These are phyloP conservation scores for Mariannaea sp. DNA, from an alignment of 2,329 filamentous ascomycete genomes.

Conservation along the genomic window DNA sequence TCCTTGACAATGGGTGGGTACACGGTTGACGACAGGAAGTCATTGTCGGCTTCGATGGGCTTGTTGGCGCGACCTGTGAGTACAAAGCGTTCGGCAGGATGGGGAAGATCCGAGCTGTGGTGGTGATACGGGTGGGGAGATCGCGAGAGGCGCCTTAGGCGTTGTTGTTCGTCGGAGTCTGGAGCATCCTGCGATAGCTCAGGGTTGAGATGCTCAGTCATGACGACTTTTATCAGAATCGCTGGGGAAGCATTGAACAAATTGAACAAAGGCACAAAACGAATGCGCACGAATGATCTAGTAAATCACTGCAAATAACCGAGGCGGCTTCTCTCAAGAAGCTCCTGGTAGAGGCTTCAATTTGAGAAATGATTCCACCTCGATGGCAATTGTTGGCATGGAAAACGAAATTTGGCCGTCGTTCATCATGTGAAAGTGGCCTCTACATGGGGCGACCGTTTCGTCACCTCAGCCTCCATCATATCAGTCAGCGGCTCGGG, in stretches of 20 bases:
- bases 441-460: constrained; percentile 33
- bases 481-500: constrained; percentile 28
- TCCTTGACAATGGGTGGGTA: constrained; percentile 50
- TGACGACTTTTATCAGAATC: constrained; percentile 43
- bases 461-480: constrained; percentile 31
- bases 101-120: constrained; percentile 59
- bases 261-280: constrained; percentile 35
- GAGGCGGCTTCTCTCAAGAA: constrained; percentile 11
- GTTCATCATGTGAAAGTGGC: constrained; percentile 40
- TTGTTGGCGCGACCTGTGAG: constrained; percentile 29
- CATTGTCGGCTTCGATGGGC: constrained; percentile 24
- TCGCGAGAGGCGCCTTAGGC: constrained; percentile 58
- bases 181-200: constrained; percentile 39
- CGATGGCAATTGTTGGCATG: constrained; percentile 26
- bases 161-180: constrained; percentile 45
- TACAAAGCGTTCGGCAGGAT: constrained; percentile 51
- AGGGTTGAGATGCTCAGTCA: constrained; percentile 52
- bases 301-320: constrained; percentile 13
- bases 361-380: constrained; percentile 25
- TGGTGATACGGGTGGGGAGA: constrained; percentile 72
- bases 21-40: constrained; percentile 32
- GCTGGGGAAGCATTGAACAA: constrained; percentile 37
- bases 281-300: constrained; percentile 27
- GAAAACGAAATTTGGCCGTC: constrained; percentile 19
- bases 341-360: constrained; percentile 25